A percentile compares a stretch with the other conserved stretches of the same genome.
Evolutionary conservation across 1,284 basidiomycete genomes (phyloP).

Genomic region (Stereum hirsutum): DNA sequence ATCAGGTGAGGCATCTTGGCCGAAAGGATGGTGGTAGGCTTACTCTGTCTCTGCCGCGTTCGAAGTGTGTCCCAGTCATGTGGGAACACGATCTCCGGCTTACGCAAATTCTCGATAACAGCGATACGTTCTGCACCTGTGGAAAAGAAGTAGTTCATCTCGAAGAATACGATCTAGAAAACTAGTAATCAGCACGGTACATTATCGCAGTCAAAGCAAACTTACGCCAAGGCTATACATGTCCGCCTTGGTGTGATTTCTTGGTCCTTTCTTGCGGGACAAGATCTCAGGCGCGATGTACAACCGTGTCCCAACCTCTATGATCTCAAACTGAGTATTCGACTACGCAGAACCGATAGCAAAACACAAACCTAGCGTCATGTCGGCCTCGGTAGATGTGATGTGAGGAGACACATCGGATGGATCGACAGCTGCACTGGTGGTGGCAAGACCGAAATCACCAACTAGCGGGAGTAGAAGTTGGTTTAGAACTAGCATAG

Average conservation of each 20-base stretch:
- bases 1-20: conserved; percentile 1
- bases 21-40: conserved; percentile 17
- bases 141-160: conserved; percentile 90
- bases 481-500: no score
- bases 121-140: conserved; percentile 83
- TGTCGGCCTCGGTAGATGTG: conserved; percentile 43
- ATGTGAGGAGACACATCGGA: conserved; percentile 46
- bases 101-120: conserved; percentile 74
- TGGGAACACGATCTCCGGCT: conserved; percentile 71
- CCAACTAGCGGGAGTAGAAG: conserved; percentile 50
- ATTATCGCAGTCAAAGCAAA: no score
- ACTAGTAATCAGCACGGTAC: conserved; percentile 4
- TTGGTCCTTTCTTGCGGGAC: conserved; percentile 50
- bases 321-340: conserved; percentile 16
- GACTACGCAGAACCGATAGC: not conserved
- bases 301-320: conserved; percentile 87
- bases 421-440: conserved; percentile 68
- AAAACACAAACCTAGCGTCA: conserved; percentile 59
- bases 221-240: conserved; percentile 88
- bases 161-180: conserved; percentile 86
- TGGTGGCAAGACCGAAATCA: conserved; percentile 90
- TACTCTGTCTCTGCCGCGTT: conserved; percentile 59
- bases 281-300: conserved; percentile 91
- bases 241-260: conserved; percentile 82
- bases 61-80: conserved; percentile 61